Base-by-base conservation (phyloP, 2,329 filamentous ascomycete species). In the Sporothrix variecibatus region DNA sequence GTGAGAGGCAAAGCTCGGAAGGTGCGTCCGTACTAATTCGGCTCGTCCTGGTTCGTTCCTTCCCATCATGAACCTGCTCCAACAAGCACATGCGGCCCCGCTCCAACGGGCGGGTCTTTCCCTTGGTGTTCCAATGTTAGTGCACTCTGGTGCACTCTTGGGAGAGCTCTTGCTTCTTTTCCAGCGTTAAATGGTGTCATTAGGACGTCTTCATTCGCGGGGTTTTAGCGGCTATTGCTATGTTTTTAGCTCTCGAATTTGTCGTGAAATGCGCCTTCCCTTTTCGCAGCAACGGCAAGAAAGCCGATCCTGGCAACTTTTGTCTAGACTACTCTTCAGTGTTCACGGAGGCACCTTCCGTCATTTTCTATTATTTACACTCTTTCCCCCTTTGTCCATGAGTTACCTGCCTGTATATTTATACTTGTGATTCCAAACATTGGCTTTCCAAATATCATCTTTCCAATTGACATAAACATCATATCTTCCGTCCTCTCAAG, bases 211-310 rank as follows among this genome's bases (percentile, higher is more conserved):
- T 17, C 20, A 40, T 43, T 26, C n/a, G 60, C 60, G 38, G 60
- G 60, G 34, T 12, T 23, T 43, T 60, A 26, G 34, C 34, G 60
- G 9, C 20, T 15, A 17, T 15, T 11, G 15, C n/a, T 2, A 40
- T 26, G 60, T 11, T 20, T 20, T 9, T n/a, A n/a, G n/a, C n/a
- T n/a, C n/a, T n/a, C 9, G 31, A n/a, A n/a, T 38, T 15, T 38
- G n/a, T n/a, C n/a, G 58, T 62, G 9, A n/a, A 34, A 64, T 38
- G 58, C 5, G n/a, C 34, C 60, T 65, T 65, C 34, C 28, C 56
- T 34, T 65, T 34, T 65, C 34, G n/a, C 9, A 65, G 3, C 60
- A 65, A 65, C 60, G 60, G 60, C 60, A 65, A 65, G 60, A 65
- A 65, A 65, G 60, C 60, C 60, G 60, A 67, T 28, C 62, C 34